Evolutionary conservation across 2,329 filamentous ascomycete genomes (phyloP).

Genomic region (Calonectria hawksworthii): DNA sequence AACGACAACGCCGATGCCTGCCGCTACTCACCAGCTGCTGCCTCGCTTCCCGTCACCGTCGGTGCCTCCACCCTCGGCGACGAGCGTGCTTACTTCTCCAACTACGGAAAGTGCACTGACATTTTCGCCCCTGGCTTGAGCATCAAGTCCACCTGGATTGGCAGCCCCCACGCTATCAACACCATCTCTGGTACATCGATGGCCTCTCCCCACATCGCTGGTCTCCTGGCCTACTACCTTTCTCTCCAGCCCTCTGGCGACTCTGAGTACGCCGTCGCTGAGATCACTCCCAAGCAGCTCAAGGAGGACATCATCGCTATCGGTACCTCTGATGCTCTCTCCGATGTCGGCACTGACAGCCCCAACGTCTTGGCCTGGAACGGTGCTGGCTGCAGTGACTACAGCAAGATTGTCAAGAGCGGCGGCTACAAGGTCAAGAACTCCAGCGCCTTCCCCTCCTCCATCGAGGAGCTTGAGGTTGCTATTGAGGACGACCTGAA

Average conservation of each 20-base stretch:
- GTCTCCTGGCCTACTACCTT: conserved; percentile 97
- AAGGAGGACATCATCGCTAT: conserved; percentile 90
- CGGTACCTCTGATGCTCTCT: conserved; percentile 82
- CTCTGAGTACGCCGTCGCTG: conserved; percentile 90
- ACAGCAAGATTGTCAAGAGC: conserved; percentile 81
- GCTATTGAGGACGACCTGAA: conserved; percentile 73
- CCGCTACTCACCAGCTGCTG: conserved; percentile 98
- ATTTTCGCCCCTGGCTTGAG: conserved; percentile 98
- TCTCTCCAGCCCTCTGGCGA: conserved; percentile 93
- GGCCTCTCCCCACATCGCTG: conserved; percentile 96
- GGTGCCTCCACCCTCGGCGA: conserved; percentile 94
- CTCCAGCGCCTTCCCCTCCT: conserved; percentile 51
- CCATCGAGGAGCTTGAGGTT: conserved; percentile 72
- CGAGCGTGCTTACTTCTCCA: conserved; percentile 99
- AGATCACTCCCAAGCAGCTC: conserved; percentile 93
- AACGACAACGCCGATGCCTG: conserved; percentile 99
- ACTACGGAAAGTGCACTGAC: conserved; percentile 99
- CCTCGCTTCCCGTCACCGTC: conserved; percentile 92
- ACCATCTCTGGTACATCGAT: conserved; percentile 99
- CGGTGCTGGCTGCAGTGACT: conserved; percentile 95
- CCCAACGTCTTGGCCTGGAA: conserved; percentile 99
- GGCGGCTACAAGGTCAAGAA: conserved; percentile 77
- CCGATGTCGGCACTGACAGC: conserved; percentile 87
- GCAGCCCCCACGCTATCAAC: conserved; percentile 95
- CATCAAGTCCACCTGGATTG: conserved; percentile 99